These are phyloP conservation scores for Daldinia vernicosa DNA, from an alignment of 495 filamentous ascomycete species.

Conservation along the genomic window DNA sequence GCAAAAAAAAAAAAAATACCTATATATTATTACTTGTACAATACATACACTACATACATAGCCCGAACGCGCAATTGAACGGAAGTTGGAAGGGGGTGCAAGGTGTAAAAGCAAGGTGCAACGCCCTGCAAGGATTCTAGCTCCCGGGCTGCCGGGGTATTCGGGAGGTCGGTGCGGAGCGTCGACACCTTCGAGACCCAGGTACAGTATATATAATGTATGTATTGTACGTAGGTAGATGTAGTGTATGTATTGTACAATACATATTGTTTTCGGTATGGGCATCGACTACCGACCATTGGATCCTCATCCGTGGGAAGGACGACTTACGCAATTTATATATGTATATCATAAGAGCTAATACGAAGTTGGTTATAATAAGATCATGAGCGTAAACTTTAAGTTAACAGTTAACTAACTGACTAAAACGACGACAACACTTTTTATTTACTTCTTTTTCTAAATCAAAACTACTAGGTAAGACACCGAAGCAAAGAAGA, in stretches of 20 bases:
- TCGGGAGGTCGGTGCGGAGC: constrained; percentile 45
- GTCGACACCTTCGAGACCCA: constrained; percentile 16
- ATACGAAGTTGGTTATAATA: constrained; percentile 3
- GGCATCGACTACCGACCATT: background rate
- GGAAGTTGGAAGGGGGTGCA: constrained; percentile 34
- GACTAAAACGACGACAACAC: background rate
- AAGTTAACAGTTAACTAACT: background rate
- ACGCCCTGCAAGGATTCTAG: constrained; percentile 42
- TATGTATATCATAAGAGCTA: constrained; percentile 1
- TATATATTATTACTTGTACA: background rate
- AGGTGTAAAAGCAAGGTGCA: constrained; percentile 44
- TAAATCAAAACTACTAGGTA: background rate
- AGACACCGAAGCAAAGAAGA: background rate
- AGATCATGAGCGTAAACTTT: background rate
- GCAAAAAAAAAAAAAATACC: background rate
- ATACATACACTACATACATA: constrained; percentile 3
- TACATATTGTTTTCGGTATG: background rate
- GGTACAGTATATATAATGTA: background rate
- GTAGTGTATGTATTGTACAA: too few species aligned
- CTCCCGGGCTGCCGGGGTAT: constrained; percentile 42
- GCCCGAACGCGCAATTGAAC: constrained; percentile 21
- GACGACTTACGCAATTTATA: background rate
- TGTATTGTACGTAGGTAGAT: background rate
- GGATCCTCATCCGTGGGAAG: background rate
- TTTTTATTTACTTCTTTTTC: background rate